A percentile compares a stretch with the other conserved stretches of the same genome.
These are phyloP conservation scores for Vigna unguiculata DNA, from an alignment of 306 rosid genomes.

Conservation along the genomic window DNA sequence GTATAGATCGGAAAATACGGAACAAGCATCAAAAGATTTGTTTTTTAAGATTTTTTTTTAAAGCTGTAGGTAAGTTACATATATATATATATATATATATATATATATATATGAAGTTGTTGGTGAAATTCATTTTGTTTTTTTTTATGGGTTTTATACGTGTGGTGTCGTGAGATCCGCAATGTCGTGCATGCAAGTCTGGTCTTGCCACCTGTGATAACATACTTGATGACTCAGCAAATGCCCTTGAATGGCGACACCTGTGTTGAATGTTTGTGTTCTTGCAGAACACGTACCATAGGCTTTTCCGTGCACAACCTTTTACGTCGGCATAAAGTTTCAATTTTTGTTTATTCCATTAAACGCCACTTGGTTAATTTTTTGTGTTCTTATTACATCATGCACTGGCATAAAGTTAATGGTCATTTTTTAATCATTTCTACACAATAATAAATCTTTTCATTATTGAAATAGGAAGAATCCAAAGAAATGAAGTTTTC, in stretches of 20 bases:
- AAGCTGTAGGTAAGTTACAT: neutral
- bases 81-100: neutral
- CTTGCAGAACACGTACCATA: neutral
- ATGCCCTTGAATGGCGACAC: conserved; percentile 26
- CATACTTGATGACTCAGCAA: conserved; percentile 36
- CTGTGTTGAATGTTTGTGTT: neutral
- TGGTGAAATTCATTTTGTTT: neutral
- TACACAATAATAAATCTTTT: neutral
- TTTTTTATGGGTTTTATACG: conserved; percentile 15
- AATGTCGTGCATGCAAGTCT: conserved; percentile 27
- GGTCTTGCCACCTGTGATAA: conserved; percentile 40
- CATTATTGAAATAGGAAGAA: neutral
- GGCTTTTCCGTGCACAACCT: neutral
- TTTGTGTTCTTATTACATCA: too few species aligned
- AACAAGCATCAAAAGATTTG: conserved; percentile 4
- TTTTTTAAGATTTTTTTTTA: too few species aligned
- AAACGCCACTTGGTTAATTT: neutral
- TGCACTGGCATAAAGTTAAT: too few species aligned
- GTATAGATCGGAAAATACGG: neutral
- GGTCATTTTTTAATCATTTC: too few species aligned
- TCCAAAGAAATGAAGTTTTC: neutral
- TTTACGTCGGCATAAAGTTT: neutral
- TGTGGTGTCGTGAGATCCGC: conserved; percentile 15
- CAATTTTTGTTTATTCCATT: neutral
- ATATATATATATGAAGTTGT: neutral